Evolutionary conservation across 192 early-diverging fungal species (phyloP).

Genomic region (Entrophospora sp.): DNA sequence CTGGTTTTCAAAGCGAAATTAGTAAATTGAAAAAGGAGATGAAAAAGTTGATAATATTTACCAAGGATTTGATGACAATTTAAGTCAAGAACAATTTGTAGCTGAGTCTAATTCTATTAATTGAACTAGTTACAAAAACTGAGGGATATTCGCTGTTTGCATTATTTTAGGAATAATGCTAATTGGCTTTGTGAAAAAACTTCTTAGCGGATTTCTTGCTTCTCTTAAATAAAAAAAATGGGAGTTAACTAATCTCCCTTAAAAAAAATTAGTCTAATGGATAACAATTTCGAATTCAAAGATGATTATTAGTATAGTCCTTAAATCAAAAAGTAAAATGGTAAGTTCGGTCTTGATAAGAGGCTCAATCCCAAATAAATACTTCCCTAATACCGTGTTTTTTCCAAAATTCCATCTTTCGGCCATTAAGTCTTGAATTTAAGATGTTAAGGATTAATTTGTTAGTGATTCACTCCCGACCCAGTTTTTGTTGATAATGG

Average conservation of each 20-base stretch:
- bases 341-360: not conserved
- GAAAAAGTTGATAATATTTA: conserved; percentile 2
- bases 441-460: conserved; percentile 1
- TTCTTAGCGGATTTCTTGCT: too few species aligned
- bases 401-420: not conserved
- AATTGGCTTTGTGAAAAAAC: not conserved
- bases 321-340: not conserved
- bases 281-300: conserved; percentile 1
- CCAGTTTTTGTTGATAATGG: not conserved
- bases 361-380: not conserved
- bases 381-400: not conserved
- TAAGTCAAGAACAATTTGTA: not conserved
- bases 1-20: not conserved
- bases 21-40: not conserved
- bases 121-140: not conserved
- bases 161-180: not conserved
- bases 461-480: conserved; percentile 1
- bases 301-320: not conserved
- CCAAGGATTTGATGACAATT: not conserved
- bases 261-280: too few species aligned
- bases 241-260: too few species aligned
- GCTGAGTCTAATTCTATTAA: not conserved
- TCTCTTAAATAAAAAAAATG: too few species aligned
- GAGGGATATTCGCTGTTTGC: not conserved
- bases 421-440: not conserved